Conservation (phyloP, 1,284 basidiomycete species). For the Ceratobasidium sp. region DNA sequence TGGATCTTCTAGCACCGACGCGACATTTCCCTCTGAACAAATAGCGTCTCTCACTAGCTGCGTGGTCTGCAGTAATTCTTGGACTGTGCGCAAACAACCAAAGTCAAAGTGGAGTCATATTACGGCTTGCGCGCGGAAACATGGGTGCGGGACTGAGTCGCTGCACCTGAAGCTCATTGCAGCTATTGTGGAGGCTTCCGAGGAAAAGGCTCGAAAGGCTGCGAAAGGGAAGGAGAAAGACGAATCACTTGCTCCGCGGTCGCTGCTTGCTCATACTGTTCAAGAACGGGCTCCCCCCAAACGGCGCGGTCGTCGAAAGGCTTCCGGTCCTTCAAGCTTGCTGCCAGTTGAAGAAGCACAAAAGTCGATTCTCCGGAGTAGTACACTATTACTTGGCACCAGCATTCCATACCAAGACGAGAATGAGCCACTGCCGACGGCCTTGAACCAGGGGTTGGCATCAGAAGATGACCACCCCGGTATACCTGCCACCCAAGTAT, state of each 20-base stretch:
- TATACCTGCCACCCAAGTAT: conserved; percentile 45
- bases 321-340: conserved; percentile 11
- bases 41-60: conserved; percentile 15
- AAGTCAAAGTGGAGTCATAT: conserved; percentile 35
- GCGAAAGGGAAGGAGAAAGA: conserved; percentile 41
- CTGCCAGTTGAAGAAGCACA: conserved; percentile 31
- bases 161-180: conserved; percentile 21
- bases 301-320: conserved; percentile 15
- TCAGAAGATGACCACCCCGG: background rate
- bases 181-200: conserved; percentile 25
- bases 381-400: conserved; percentile 10
- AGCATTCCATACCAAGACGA: background rate
- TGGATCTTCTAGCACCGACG: conserved; percentile 11
- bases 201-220: background rate
- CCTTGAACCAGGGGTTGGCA: background rate
- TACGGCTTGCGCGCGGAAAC: conserved; percentile 29
- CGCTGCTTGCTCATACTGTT: conserved; percentile 41
- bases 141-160: conserved; percentile 14
- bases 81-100: conserved; percentile 31
- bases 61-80: conserved; percentile 27
- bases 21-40: conserved; percentile 21
- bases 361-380: conserved; percentile 27
- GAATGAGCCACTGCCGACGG: background rate
- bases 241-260: conserved; percentile 6
- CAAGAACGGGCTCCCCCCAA: conserved; percentile 38